A percentile compares a stretch with the other conserved stretches of the same genome.
phyloP scores from a whole-genome alignment of 768 basidiomycete genomes.

The Crassisporium funariophilum region DNA sequence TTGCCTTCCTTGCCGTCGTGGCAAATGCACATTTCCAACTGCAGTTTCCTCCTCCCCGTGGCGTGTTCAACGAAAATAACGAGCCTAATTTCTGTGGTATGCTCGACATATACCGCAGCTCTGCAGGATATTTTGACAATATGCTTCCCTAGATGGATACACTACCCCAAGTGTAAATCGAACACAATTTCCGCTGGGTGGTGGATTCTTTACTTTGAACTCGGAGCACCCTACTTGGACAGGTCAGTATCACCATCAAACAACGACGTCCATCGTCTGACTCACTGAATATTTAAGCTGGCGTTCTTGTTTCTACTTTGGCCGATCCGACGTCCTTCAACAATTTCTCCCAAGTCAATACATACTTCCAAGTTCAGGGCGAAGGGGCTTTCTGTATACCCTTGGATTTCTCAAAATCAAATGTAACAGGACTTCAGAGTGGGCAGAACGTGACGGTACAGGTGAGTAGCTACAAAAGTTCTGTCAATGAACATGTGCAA shows the following conservation, averaged over 20 bases:
- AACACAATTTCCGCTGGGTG: constrained; percentile 66
- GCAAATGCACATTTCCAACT: constrained; percentile 84
- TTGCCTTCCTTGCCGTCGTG: constrained; percentile 43
- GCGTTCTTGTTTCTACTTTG: constrained; percentile 53
- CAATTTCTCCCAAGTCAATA: constrained; percentile 58
- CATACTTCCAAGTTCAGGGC: constrained; percentile 51
- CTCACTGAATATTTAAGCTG: constrained; percentile 37
- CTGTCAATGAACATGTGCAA: neutral
- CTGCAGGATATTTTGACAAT: constrained; percentile 2
- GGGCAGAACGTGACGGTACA: constrained; percentile 79
- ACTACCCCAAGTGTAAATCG: constrained; percentile 51
- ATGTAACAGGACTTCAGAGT: constrained; percentile 50
- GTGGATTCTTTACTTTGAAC: constrained; percentile 62
- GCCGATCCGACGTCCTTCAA: constrained; percentile 63
- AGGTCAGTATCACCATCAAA: constrained; percentile 38
- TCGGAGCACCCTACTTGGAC: constrained; percentile 68
- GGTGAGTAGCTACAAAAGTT: constrained; percentile 21
- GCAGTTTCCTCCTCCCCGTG: constrained; percentile 73
- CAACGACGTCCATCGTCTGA: neutral
- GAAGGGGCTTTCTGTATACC: constrained; percentile 71
- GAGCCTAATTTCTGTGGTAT: constrained; percentile 72
- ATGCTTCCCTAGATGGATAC: constrained; percentile 59
- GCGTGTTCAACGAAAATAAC: constrained; percentile 59
- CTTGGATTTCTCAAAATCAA: constrained; percentile 57
- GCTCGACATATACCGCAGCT: too few species aligned